Evolutionary conservation across 2,329 filamentous ascomycete genomes (phyloP).

Genomic region (Aschersonia sp.): DNA sequence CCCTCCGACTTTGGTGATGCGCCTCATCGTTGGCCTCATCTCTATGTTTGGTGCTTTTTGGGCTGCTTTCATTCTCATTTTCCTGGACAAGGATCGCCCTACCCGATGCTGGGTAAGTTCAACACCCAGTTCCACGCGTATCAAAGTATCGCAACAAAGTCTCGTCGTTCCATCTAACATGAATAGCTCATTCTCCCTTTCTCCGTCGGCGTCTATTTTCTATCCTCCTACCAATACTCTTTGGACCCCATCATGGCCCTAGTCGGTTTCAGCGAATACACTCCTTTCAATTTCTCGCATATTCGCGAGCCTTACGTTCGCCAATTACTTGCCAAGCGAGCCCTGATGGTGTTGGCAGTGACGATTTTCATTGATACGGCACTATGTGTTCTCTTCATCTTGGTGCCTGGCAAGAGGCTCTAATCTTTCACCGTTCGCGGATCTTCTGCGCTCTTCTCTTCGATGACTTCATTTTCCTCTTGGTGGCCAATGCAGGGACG

Average conservation of each 20-base stretch:
- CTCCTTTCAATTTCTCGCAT: slow-evolving; percentile 78
- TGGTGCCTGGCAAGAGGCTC: slow-evolving; percentile 79
- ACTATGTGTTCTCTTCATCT: slow-evolving; percentile 81
- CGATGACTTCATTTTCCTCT: not conserved
- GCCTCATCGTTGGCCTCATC: slow-evolving; percentile 67
- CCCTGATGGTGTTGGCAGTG: slow-evolving; percentile 64
- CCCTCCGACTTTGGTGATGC: slow-evolving; percentile 73
- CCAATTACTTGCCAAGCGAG: slow-evolving; percentile 69
- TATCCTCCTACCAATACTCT: slow-evolving; percentile 88
- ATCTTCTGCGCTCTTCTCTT: not conserved
- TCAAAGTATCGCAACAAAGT: not conserved
- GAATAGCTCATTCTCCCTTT: slow-evolving; percentile 66
- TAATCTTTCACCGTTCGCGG: slow-evolving; percentile 17
- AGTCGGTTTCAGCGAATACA: slow-evolving; percentile 88
- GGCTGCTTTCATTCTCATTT: slow-evolving; percentile 86
- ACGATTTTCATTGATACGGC: slow-evolving; percentile 65
- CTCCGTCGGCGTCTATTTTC: slow-evolving; percentile 75
- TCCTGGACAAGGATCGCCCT: slow-evolving; percentile 61
- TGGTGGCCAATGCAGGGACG: not conserved
- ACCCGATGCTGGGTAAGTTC: slow-evolving; percentile 72
- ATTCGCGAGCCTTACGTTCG: slow-evolving; percentile 87
- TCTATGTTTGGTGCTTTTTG: slow-evolving; percentile 88
- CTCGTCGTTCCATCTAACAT: too few species aligned
- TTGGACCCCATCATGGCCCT: slow-evolving; percentile 85
- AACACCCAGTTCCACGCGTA: not conserved